phyloP scores from a whole-genome alignment of 345 rosid species.

The Cardamine chenopodiifolia region DNA sequence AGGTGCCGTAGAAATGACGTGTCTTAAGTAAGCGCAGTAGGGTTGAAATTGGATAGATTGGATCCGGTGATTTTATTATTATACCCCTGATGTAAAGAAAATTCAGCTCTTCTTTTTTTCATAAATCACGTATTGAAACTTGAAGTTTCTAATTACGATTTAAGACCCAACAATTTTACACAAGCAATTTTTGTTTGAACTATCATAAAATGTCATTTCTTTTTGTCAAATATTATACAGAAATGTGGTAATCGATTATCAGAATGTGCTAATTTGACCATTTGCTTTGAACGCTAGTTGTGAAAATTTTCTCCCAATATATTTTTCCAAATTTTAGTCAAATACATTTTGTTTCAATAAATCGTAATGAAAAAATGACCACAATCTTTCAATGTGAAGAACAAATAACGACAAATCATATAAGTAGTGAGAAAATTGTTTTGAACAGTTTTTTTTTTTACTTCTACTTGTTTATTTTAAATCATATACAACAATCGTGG shows the following conservation, averaged over 20 bases:
- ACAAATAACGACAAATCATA: neutral
- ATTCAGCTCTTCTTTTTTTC: no score
- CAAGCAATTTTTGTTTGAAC: no score
- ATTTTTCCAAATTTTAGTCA: no score
- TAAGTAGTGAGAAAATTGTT: neutral
- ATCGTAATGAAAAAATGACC: no score
- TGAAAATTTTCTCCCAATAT: neutral
- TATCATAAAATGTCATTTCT: no score
- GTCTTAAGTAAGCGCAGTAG: conserved; percentile 22
- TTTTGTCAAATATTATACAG: no score
- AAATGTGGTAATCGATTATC: neutral
- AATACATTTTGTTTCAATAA: neutral
- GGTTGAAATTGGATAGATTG: conserved; percentile 24
- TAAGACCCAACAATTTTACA: no score
- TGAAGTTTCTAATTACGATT: no score
- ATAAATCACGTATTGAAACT: no score
- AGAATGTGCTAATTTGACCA: neutral
- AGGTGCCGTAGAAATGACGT: conserved; percentile 20
- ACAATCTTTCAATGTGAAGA: neutral
- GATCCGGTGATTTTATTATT: neutral
- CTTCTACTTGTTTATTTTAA: no score
- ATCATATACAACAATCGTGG: neutral
- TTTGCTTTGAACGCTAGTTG: neutral
- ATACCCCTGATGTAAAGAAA: neutral
- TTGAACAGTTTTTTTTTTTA: no score